These are phyloP conservation scores for Nothophaeocryptopus gaeumannii DNA, from an alignment of 2,329 filamentous ascomycete species.

Conservation along the genomic window DNA sequence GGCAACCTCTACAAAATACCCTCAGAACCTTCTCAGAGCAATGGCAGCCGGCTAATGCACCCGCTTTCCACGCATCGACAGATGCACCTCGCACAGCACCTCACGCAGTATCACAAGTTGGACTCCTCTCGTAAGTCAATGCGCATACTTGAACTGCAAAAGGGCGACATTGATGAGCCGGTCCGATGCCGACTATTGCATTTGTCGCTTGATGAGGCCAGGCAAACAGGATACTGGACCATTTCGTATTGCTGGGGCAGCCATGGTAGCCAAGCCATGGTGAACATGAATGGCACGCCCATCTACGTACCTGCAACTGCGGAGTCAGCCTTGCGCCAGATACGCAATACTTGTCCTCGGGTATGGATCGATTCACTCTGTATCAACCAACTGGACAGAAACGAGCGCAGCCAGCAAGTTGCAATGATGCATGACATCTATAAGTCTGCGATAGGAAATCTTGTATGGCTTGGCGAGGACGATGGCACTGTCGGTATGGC, in stretches of 20 bases:
- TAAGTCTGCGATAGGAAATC: slow-evolving; percentile 1
- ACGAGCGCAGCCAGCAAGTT: slow-evolving; percentile 10
- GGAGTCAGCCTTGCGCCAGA: neutral
- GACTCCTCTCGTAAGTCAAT: too few species aligned
- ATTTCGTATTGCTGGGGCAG: slow-evolving; percentile 12
- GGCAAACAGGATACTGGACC: neutral
- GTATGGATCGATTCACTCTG: slow-evolving; percentile 10
- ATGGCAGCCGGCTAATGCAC: too few species aligned
- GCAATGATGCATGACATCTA: slow-evolving; percentile 10
- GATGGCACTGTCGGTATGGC: neutral
- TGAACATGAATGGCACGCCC: neutral
- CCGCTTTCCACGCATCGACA: too few species aligned
- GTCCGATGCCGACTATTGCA: too few species aligned
- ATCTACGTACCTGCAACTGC: slow-evolving; percentile 5
- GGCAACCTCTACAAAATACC: too few species aligned
- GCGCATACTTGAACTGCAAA: too few species aligned
- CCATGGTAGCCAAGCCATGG: neutral
- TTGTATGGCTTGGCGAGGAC: slow-evolving; percentile 1
- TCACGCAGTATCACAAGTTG: too few species aligned
- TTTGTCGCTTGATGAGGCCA: too few species aligned
- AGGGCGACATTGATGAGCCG: too few species aligned
- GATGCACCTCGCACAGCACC: too few species aligned
- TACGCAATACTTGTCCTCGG: neutral
- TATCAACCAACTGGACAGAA: slow-evolving; percentile 10
- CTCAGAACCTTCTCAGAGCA: too few species aligned